phyloP scores from a whole-genome alignment of 495 filamentous ascomycete genomes.

The Hyaloscypha bicolor region DNA sequence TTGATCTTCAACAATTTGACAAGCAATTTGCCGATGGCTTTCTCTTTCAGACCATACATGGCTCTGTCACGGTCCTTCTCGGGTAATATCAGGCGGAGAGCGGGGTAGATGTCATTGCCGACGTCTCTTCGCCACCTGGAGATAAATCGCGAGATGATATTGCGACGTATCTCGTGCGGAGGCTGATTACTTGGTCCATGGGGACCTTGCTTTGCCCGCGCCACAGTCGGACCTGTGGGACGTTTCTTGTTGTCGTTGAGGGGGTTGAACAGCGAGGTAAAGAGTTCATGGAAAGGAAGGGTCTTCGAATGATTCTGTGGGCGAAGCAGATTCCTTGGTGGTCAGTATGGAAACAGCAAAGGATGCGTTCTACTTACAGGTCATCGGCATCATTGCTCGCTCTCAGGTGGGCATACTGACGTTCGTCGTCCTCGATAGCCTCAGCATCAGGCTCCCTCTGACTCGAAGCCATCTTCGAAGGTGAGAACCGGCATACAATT shows the following conservation, averaged over 20 bases:
- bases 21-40: slow-evolving; percentile 81
- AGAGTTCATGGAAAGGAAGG: slow-evolving; percentile 81
- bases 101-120: slow-evolving; percentile 91
- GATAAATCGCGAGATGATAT: slow-evolving; percentile 89
- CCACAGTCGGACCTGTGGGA: slow-evolving; percentile 51
- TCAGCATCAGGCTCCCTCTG: slow-evolving; percentile 43
- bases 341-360: neutral
- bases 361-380: neutral
- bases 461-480: slow-evolving; percentile 6
- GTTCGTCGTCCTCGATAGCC: slow-evolving; percentile 52
- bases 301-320: slow-evolving; percentile 80
- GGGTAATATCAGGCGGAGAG: slow-evolving; percentile 87
- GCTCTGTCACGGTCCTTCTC: slow-evolving; percentile 91
- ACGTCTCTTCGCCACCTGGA: slow-evolving; percentile 85
- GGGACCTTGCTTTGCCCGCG: slow-evolving; percentile 57
- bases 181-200: slow-evolving; percentile 60
- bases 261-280: slow-evolving; percentile 79
- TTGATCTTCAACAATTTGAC: slow-evolving; percentile 93
- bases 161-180: slow-evolving; percentile 81
- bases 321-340: slow-evolving; percentile 49
- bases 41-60: slow-evolving; percentile 96
- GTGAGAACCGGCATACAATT: neutral
- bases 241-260: slow-evolving; percentile 83
- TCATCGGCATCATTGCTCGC: slow-evolving; percentile 39
- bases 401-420: slow-evolving; percentile 44